Evolutionary conservation across 2,329 filamentous ascomycete species (phyloP), one percentile per base, ranked within the genome.

Genomic region (Xylaria arbuscula): DNA sequence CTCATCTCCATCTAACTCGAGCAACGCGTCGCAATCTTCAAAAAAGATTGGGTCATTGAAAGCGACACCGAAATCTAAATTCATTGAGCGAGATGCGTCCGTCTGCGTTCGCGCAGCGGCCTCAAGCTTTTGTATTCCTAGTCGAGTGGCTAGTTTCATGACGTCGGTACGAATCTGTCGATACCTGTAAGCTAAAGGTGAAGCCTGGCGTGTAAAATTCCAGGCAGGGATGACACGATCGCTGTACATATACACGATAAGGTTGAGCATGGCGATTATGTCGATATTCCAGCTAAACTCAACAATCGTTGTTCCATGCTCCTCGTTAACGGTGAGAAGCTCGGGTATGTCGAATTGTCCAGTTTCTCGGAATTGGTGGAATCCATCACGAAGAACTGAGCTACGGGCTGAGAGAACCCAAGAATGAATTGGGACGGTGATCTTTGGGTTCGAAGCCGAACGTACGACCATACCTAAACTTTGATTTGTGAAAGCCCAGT

Each of bases 171-270:
- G 90, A 19, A 97, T 86, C 75, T 94, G 90, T 28, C 94, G 91
- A 78, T 93, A 97, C 48, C 92, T 87, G 73, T 88, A 86, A 0
- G 92, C 90, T 77, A 91, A 83, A 11, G 87, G 82, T 2, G 90
- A 87, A 22, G 88, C 87, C 70, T 90, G 87, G 7, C 87, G 88
- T 4, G 90, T 90, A 70, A 92, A 90, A 72, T 94, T 92, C 96
- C 96, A 98, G 19, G 94, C 92, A 67, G 96, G 93, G 38, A 97
- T 85, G 17, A 94, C 82, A 3, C 84, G 85, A 76, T 98, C 96
- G 6, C 90, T 90, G 78, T 98, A 98, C 8, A 91, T 77, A 75
- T 93, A 98, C 10, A 95, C 83, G 0, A 92, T 87, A 10, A 98
- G 74, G 73, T 97, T 95, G 65, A 97, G 82, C 7, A 98, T 77